A percentile compares a stretch with the other conserved stretches of the same genome.
phyloP scores from a whole-genome alignment of 2,329 filamentous ascomycete species.

The Colletotrichum limetticola region DNA sequence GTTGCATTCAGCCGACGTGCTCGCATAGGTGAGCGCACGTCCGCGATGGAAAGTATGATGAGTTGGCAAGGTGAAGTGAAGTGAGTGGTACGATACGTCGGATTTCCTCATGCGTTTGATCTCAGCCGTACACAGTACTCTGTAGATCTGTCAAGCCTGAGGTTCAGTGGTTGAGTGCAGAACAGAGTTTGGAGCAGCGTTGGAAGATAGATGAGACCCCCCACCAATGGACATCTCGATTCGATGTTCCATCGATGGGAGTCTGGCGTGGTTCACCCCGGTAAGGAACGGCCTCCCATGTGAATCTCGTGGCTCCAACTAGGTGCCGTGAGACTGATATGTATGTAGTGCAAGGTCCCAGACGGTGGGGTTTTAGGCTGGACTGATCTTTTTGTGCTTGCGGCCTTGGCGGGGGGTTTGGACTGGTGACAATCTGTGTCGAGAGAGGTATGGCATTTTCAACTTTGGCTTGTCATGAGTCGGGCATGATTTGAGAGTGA shows the following conservation, averaged over 20 bases:
- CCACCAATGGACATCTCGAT: conserved; percentile 12
- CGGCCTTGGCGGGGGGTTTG: background rate
- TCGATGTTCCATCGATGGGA: background rate
- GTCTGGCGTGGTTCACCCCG: conserved; percentile 10
- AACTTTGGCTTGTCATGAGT: background rate
- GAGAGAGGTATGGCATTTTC: conserved; percentile 2
- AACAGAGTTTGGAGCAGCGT: background rate
- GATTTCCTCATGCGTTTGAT: background rate
- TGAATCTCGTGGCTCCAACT: too few relatives aligned
- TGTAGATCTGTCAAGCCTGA: background rate
- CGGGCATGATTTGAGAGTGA: background rate
- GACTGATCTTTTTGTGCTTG: background rate
- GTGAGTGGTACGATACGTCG: background rate
- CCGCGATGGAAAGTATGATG: background rate
- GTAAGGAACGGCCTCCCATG: background rate
- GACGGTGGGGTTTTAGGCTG: background rate
- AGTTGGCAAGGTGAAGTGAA: background rate
- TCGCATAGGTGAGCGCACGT: conserved; percentile 16
- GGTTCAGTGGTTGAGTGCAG: background rate
- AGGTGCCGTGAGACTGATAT: too few relatives aligned
- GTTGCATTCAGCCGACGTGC: background rate
- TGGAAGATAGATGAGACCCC: background rate
- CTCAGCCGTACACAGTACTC: too few relatives aligned
- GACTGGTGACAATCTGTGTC: too few relatives aligned
- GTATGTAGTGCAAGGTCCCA: background rate